These are phyloP conservation scores for Gastrolobium villosum DNA, from an alignment of 306 rosid genomes.

Conservation along the genomic window DNA sequence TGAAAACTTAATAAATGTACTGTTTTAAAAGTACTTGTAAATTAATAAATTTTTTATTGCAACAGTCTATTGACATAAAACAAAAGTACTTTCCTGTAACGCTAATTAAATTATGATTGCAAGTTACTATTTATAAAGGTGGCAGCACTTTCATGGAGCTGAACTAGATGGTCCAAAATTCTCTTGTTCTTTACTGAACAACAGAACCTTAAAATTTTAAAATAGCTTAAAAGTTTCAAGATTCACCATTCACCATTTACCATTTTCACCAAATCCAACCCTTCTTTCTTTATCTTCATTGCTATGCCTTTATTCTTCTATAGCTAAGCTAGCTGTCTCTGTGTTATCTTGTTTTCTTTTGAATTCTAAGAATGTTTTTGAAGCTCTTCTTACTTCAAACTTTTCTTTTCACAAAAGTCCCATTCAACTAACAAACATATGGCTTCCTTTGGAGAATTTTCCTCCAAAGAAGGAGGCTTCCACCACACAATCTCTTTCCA, in stretches of 20 bases:
- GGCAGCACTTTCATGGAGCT: conserved; percentile 39
- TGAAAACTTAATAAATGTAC: background rate
- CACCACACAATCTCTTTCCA: conserved; percentile 27
- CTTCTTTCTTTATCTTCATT: conserved; percentile 49
- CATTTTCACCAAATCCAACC: conserved; percentile 46
- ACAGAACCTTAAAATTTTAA: conserved; percentile 24
- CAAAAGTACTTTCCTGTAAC: background rate
- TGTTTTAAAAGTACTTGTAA: background rate
- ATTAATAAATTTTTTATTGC: background rate
- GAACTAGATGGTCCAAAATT: conserved; percentile 35
- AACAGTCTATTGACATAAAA: background rate
- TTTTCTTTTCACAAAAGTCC: conserved; percentile 34
- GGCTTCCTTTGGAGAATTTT: conserved; percentile 64
- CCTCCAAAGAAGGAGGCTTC: conserved; percentile 53
- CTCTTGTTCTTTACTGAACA: background rate
- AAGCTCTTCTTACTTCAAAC: conserved; percentile 45
- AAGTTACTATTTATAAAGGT: conserved; percentile 37
- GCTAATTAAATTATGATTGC: background rate
- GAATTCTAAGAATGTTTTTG: conserved; percentile 55
- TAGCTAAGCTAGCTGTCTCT: conserved; percentile 50
- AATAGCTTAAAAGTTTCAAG: conserved; percentile 34
- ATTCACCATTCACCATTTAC: conserved; percentile 35
- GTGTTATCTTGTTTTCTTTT: conserved; percentile 47
- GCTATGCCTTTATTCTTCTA: conserved; percentile 20
- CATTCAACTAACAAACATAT: conserved; percentile 45